Percentiles rank a stretch among this genome's conserved stretches.
Evolutionary conservation across 73 alveolate genomes (phyloP).

Genomic region (Loxodes magnus): DNA sequence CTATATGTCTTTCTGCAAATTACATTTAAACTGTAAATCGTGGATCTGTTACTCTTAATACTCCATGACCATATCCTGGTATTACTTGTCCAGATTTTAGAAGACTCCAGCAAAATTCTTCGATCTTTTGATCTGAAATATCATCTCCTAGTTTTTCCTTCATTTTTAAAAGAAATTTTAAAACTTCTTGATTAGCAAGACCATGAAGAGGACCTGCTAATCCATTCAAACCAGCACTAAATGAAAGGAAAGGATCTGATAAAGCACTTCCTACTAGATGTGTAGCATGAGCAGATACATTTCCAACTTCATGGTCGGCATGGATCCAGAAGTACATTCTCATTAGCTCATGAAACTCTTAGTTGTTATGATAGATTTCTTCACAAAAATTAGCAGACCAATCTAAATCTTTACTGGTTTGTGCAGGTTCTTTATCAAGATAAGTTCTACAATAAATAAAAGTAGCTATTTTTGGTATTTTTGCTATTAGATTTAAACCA

Average conservation of each 20-base stretch:
- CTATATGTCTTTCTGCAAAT: slow-evolving; percentile 38
- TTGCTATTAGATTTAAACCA: slow-evolving; percentile 60
- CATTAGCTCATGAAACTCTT: slow-evolving; percentile 56
- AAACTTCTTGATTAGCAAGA: slow-evolving; percentile 79
- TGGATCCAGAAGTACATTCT: slow-evolving; percentile 56
- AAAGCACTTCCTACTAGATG: slow-evolving; percentile 82
- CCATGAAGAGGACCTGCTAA: slow-evolving; percentile 94
- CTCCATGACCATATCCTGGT: slow-evolving; percentile 93
- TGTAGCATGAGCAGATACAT: slow-evolving; percentile 78
- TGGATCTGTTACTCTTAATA: slow-evolving; percentile 89
- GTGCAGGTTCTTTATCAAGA: slow-evolving; percentile 33
- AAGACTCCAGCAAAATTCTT: slow-evolving; percentile 12
- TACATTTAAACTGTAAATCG: slow-evolving; percentile 48
- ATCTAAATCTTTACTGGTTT: slow-evolving; percentile 22
- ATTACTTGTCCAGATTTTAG: slow-evolving; percentile 23
- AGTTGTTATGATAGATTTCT: slow-evolving; percentile 48
- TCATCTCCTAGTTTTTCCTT: slow-evolving; percentile 21
- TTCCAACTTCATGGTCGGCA: slow-evolving; percentile 85
- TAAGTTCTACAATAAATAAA: slow-evolving; percentile 42
- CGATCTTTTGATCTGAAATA: neutral
- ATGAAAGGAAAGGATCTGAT: slow-evolving; percentile 76
- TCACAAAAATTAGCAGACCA: slow-evolving; percentile 64
- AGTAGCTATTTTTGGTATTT: slow-evolving; percentile 73
- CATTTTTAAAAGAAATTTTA: slow-evolving; percentile 19
- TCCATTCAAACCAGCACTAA: slow-evolving; percentile 76